Base-by-base conservation (phyloP, 1,284 basidiomycete species). In the Earliella scabrosa region DNA sequence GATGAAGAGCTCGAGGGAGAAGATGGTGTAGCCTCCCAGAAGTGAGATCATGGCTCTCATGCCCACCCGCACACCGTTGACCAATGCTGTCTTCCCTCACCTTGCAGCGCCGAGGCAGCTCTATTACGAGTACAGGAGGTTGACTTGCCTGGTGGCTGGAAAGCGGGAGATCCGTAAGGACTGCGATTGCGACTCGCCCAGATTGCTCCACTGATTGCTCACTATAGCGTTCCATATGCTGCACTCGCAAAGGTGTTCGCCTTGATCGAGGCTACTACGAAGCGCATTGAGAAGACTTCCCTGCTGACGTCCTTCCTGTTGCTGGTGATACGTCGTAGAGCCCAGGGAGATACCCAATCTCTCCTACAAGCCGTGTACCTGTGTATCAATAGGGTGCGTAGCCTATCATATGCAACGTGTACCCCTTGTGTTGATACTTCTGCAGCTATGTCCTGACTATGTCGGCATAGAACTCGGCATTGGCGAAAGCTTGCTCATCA, bases 381-480 rank as follows among this genome's bases (percentile, higher is more conserved):
- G 2, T 99, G 97, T 70, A 98, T 99, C 72, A 99, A 99, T 70
- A 80, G 96, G 58, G 95, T 97, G 70, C 46, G 86, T 75, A 29
- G 3, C 44, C 11, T 14, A 13, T 29, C 23, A 16, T 24, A 32
- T 32, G 16, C 18, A n/a, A 5, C 31, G 14, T 23, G 14, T 35
- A 9, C 24, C 13, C 35, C n/a, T 31, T 2, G 26, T 26, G 34
- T 20, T 43, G 16, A 53, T 3, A 4, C 14, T 44, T 26, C 23
- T 61, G 49, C 68, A 97, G 90, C 74, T 99, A 44, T 91, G 94
- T 66, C 97, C 97, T 10, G 97, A 99, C 73, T 99, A 99, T 73
- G 81, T 95, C 63, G 97, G 97, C 3, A 82, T 98, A 43, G 97
- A 99, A 71, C 83, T 99, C 0, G 97, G 97, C 29, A 97, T 99